phyloP scores from a whole-genome alignment of 176 grass and related monocot species.

The Raddia distichophylla region DNA sequence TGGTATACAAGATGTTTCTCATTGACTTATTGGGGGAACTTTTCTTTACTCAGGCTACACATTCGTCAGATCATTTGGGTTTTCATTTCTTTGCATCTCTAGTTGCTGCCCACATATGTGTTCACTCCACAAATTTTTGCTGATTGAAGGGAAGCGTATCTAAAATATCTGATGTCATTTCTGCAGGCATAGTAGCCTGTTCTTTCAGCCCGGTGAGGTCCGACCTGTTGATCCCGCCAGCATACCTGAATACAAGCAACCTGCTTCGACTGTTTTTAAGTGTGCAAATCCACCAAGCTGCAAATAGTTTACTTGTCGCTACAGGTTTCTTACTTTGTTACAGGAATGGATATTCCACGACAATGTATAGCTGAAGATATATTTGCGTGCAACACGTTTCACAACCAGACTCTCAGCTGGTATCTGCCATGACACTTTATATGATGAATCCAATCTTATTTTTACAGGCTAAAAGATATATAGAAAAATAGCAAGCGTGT shows the following conservation, averaged over 20 bases:
- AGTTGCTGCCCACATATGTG: not conserved
- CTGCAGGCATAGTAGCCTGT: constrained; percentile 80
- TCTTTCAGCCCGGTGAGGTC: constrained; percentile 82
- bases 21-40: not conserved
- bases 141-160: not conserved
- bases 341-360: not conserved
- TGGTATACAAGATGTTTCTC: not conserved
- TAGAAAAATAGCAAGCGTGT: too few relatives aligned
- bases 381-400: not conserved
- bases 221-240: constrained; percentile 69
- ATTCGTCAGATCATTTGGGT: constrained; percentile 8
- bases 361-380: not conserved
- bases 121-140: not conserved
- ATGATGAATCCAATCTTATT: not conserved
- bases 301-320: constrained; percentile 45
- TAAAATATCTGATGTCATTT: constrained; percentile 17
- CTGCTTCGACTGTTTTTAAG: constrained; percentile 79
- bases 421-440: not conserved
- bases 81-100: not conserved
- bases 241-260: constrained; percentile 96
- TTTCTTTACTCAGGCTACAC: not conserved
- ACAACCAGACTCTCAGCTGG: not conserved
- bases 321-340: constrained; percentile 16
- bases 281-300: constrained; percentile 88
- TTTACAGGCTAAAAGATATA: too few relatives aligned